Evolutionary conservation across 208 protist species (phyloP).

Genomic region (Trichomonas vaginalis): DNA sequence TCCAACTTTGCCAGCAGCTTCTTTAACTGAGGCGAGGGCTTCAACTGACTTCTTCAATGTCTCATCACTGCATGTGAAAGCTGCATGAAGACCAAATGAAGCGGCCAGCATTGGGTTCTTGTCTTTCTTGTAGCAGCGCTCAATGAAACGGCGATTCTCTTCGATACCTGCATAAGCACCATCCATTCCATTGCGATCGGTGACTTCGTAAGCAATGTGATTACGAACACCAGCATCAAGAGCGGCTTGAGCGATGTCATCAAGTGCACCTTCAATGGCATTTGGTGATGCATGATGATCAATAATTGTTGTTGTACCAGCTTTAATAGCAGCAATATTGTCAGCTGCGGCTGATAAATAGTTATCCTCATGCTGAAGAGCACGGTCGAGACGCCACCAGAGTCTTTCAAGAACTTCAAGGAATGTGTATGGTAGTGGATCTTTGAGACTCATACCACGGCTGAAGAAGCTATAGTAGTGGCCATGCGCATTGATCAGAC

Average conservation of each 20-base stretch:
- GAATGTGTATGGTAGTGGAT: background rate
- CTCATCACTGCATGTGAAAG: background rate
- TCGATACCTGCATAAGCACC: background rate
- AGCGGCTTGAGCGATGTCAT: constrained; percentile 3
- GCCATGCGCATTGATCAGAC: background rate
- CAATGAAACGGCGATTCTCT: background rate
- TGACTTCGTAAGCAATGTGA: constrained; percentile 13
- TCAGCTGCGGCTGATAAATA: background rate
- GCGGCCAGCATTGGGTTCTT: background rate
- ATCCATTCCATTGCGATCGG: background rate
- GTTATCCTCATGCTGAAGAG: background rate
- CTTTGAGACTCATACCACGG: background rate
- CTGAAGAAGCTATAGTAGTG: constrained; percentile 1
- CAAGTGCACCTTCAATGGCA: background rate
- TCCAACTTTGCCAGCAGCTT: background rate
- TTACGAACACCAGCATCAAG: background rate
- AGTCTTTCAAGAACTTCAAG: background rate
- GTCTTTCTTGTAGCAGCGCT: background rate
- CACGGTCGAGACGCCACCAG: background rate
- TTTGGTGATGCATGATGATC: constrained; percentile 6
- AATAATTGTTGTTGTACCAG: background rate
- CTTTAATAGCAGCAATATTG: background rate
- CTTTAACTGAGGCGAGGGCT: background rate
- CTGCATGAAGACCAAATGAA: background rate
- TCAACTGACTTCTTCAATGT: background rate